These are phyloP conservation scores for Hymenoscyphus fructigenus DNA, from an alignment of 2,329 filamentous ascomycete genomes.

Conservation along the genomic window DNA sequence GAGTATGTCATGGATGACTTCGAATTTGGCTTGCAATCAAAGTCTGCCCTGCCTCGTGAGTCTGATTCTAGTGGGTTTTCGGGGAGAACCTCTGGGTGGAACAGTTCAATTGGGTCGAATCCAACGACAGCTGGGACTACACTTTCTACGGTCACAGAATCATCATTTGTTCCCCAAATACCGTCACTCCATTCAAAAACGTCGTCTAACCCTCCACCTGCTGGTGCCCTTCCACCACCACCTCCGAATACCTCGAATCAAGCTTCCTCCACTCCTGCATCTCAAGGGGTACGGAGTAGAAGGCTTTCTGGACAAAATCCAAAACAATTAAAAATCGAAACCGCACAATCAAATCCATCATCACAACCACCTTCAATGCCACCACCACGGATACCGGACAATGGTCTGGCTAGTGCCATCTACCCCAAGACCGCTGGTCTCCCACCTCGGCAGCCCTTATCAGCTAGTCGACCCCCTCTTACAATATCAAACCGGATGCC, in stretches of 20 bases:
- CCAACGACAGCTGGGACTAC: constrained; percentile 66
- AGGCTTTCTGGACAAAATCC: constrained; percentile 77
- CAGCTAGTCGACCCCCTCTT: constrained; percentile 24
- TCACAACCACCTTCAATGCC: constrained; percentile 29
- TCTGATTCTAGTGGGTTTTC: constrained; percentile 80
- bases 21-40: constrained; percentile 67
- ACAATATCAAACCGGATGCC: constrained; percentile 30
- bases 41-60: constrained; percentile 69
- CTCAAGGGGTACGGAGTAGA: constrained; percentile 65
- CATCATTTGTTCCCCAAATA: constrained; percentile 30
- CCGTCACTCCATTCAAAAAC: constrained; percentile 30
- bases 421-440: constrained; percentile 34
- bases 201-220: constrained; percentile 27
- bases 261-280: constrained; percentile 41
- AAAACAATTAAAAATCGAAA: constrained; percentile 89
- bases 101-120: constrained; percentile 74
- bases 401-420: constrained; percentile 9
- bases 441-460: constrained; percentile 21
- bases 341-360: constrained; percentile 38
- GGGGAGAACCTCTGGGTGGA: constrained; percentile 65
- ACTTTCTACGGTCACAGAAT: constrained; percentile 71
- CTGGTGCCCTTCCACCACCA: constrained; percentile 41
- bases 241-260: constrained; percentile 33
- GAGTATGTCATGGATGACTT: constrained; percentile 84
- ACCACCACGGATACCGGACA: constrained; percentile 27